Percentiles rank a stretch among this genome's conserved stretches.
Conservation (phyloP, 306 rosid species). For the Vigna unguiculata region DNA sequence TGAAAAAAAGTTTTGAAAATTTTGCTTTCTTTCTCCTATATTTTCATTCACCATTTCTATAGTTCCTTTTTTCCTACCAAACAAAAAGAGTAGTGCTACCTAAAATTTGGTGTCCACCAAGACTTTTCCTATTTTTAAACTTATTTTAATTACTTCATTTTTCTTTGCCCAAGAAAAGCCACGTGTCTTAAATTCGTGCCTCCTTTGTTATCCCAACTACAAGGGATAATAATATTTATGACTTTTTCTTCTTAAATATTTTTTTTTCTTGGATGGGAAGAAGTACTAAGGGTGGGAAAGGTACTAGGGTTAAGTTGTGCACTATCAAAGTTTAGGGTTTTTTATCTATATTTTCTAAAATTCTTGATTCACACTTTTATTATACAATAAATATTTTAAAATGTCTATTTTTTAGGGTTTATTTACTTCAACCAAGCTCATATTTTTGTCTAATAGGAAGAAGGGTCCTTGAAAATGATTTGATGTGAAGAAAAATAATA, state of each 20-base stretch:
- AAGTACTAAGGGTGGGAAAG: constrained; percentile 23
- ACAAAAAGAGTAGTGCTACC: neutral
- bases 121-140: neutral
- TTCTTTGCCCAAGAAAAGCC: constrained; percentile 39
- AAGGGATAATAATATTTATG: neutral
- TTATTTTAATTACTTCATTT: neutral
- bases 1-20: no score
- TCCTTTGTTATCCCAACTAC: constrained; percentile 14
- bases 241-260: constrained; percentile 24
- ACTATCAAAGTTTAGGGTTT: constrained; percentile 1
- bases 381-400: no score
- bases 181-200: constrained; percentile 19
- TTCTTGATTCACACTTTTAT: no score
- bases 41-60: no score
- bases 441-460: constrained; percentile 41
- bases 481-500: no score
- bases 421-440: no score
- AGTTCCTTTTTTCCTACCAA: no score
- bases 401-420: no score
- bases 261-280: constrained; percentile 40
- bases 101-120: neutral
- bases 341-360: no score
- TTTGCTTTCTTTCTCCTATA: no score
- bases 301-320: constrained; percentile 33
- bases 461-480: no score